Evolutionary conservation across 2,329 filamentous ascomycete genomes (phyloP).

Genomic region (Pseudogymnoascus sp.): DNA sequence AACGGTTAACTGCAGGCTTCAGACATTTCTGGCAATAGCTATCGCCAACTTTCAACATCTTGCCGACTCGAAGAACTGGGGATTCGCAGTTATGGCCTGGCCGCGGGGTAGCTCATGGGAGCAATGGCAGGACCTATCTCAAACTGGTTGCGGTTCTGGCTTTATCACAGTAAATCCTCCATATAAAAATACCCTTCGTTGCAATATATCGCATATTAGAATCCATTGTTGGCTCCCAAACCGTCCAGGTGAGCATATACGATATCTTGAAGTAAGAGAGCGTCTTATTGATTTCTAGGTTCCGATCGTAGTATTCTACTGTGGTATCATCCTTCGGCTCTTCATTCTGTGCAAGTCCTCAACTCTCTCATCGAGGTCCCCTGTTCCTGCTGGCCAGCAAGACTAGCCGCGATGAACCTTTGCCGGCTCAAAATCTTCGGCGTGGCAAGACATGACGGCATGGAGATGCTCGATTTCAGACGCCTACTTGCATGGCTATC

Average conservation of each 20-base stretch:
- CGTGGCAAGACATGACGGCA: background rate
- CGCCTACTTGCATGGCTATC: background rate
- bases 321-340: background rate
- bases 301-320: background rate
- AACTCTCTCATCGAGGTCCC: background rate
- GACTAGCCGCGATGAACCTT: background rate
- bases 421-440: background rate
- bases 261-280: background rate
- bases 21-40: background rate
- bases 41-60: background rate
- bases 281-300: background rate
- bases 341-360: background rate
- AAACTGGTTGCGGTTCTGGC: background rate
- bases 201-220: background rate
- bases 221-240: background rate
- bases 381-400: background rate
- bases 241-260: background rate
- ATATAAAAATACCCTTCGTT: background rate
- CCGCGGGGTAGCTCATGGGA: background rate
- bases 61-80: background rate
- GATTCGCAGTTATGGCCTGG: background rate
- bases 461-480: background rate
- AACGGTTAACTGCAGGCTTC: conserved; percentile 2
- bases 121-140: background rate
- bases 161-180: background rate